Evolutionary conservation across 805 yeast species (phyloP).

Genomic region (Saccharomycopsis sp.): DNA sequence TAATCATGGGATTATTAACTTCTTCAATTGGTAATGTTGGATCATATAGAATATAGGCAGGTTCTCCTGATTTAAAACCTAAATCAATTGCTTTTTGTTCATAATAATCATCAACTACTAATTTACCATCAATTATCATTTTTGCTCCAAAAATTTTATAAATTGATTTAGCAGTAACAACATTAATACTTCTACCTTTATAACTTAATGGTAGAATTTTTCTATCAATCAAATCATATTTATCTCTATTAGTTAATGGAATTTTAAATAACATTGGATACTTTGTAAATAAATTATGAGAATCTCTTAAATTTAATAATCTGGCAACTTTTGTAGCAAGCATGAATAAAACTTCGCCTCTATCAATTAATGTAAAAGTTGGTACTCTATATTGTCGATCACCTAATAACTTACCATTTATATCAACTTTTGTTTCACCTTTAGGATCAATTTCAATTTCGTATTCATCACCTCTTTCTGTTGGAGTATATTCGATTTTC

Average conservation of each 20-base stretch:
- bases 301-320: slow-evolving; percentile 79
- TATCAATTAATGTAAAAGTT: slow-evolving; percentile 44
- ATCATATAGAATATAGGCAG: slow-evolving; percentile 6
- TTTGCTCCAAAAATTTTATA: slow-evolving; percentile 89
- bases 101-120: slow-evolving; percentile 76
- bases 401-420: slow-evolving; percentile 44
- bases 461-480: slow-evolving; percentile 56
- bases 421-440: slow-evolving; percentile 55
- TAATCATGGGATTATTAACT: neutral
- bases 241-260: slow-evolving; percentile 65
- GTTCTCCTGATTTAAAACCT: slow-evolving; percentile 12
- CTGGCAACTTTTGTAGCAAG: slow-evolving; percentile 94
- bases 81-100: slow-evolving; percentile 15
- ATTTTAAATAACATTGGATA: slow-evolving; percentile 66
- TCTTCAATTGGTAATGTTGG: neutral
- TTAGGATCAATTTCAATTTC: slow-evolving; percentile 51
- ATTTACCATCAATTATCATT: slow-evolving; percentile 67
- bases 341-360: slow-evolving; percentile 72
- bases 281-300: slow-evolving; percentile 64
- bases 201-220: slow-evolving; percentile 81
- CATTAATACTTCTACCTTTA: slow-evolving; percentile 79
- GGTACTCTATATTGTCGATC: slow-evolving; percentile 61
- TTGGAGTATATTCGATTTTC: neutral
- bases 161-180: slow-evolving; percentile 84
- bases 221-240: slow-evolving; percentile 70